Percentiles rank a stretch among this genome's conserved stretches.
Evolutionary conservation across 345 rosid species (phyloP).

Genomic region (Corchorus capsularis): DNA sequence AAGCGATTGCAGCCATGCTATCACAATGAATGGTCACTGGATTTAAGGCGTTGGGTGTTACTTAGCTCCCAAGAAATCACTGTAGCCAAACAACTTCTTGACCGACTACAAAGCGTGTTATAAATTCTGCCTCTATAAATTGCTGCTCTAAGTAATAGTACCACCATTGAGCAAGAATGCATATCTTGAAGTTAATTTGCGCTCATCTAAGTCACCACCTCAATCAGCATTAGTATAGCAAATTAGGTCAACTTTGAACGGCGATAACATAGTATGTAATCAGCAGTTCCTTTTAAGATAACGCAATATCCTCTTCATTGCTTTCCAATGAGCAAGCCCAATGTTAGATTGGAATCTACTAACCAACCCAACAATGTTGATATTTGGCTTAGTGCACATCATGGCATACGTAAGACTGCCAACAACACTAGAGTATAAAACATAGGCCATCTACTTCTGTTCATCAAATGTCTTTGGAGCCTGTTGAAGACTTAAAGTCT

Average conservation of each 20-base stretch:
- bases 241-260: not conserved
- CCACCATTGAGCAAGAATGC: too few species aligned
- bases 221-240: not conserved
- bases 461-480: not conserved
- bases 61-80: not conserved
- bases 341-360: not conserved
- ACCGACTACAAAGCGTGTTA: not conserved
- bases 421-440: not conserved
- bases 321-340: not conserved
- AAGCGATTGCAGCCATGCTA: not conserved
- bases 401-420: conserved; percentile 11
- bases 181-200: not conserved
- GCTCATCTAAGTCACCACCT: not conserved
- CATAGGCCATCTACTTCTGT: not conserved
- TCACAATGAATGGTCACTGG: not conserved
- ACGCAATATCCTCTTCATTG: not conserved
- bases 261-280: not conserved
- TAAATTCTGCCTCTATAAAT: too few species aligned
- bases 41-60: not conserved
- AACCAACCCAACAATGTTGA: not conserved
- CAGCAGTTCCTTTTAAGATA: not conserved
- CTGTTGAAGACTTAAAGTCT: not conserved
- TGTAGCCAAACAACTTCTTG: conserved; percentile 1
- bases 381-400: not conserved
- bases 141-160: too few species aligned